Percentiles rank a stretch among this genome's conserved stretches.
Conservation (phyloP, 202 grass and related monocot genomes). For the Carex sylvatica region DNA sequence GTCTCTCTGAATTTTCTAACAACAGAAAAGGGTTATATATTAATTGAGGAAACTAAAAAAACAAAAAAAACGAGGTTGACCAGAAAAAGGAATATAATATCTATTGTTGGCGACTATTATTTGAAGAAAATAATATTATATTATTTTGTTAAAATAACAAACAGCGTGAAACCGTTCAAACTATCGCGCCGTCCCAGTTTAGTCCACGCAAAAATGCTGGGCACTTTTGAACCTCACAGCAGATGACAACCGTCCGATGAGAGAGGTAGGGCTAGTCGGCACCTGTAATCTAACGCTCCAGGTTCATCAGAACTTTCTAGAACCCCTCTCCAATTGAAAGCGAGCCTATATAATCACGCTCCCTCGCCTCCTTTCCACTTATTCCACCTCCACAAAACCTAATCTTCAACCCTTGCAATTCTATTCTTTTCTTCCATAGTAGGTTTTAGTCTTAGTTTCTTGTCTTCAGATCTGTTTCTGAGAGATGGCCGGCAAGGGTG, state of each 20-base stretch:
- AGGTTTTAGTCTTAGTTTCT: background rate
- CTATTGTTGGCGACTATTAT: background rate
- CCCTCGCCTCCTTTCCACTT: background rate
- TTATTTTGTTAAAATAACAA: background rate
- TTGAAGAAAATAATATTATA: background rate
- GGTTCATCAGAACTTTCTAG: constrained; percentile 39
- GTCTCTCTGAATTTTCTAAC: background rate
- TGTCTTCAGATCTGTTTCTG: constrained; percentile 6
- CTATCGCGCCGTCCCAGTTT: background rate
- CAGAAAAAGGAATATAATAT: background rate
- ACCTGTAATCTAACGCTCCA: constrained; percentile 35
- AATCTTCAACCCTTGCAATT: background rate
- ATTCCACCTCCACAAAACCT: constrained; percentile 7
- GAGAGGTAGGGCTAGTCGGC: background rate
- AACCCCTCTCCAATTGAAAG: constrained; percentile 13
- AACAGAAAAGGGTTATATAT: background rate
- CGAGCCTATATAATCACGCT: constrained; percentile 31
- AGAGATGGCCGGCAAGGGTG: constrained; percentile 60
- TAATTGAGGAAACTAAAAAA: background rate
- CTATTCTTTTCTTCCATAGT: background rate
- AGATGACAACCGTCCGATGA: background rate
- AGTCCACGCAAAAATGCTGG: background rate
- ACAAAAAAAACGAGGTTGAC: background rate
- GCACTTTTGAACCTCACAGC: background rate
- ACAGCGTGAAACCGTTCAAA: background rate